Base-by-base conservation (phyloP, 2,329 filamentous ascomycete genomes). In the Fonsecaea multimorphosa region DNA sequence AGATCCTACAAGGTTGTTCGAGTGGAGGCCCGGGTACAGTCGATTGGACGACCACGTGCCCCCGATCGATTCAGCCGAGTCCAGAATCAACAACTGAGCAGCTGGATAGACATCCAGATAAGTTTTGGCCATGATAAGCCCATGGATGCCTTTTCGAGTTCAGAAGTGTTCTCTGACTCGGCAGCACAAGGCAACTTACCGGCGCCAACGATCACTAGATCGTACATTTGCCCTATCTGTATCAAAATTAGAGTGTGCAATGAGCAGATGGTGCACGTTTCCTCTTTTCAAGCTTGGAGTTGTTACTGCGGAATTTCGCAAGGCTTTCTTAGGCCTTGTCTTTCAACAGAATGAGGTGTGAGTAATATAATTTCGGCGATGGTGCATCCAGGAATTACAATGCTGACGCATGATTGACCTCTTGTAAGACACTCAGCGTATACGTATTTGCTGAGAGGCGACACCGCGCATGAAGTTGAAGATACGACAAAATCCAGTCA, bases 1-100 rank as follows among this genome's bases (percentile, higher is more conserved):
- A 0, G 86, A 89, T 1, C 90, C 90, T 8, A 89, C 75, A 74
- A 91, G 84, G 72, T 92, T 93, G 76, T 93, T 93, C 59, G 85
- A 87, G 72, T 87, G 89, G 54, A 93, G 82, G 1, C 86, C 87
- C 0, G 87, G 85, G 74, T 92, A 81, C 0, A 91, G 77, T 1
- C 89, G 83, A 44, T 89, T 80, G 61, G 85, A 80, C 11, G 87
- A 85, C 90, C 90, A 93, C n/a, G 87, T 87, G 3, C 91, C 90
- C 0, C 91, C 91, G 5, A 89, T 73, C 0, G 84, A 84, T 81
- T 12, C 78, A 74, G 65, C 83, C 12, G 80, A 75, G 8, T 91
- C 89, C 24, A 91, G 77, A 8, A 91, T 73, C 0, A 83, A 77
- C 27, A 91, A 73, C 1, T 82, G 82, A 61, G 81, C 79, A 16